Percentiles rank a stretch among this genome's conserved stretches.
Evolutionary conservation across 306 rosid species (phyloP).

Genomic region (Glycine latifolia): DNA sequence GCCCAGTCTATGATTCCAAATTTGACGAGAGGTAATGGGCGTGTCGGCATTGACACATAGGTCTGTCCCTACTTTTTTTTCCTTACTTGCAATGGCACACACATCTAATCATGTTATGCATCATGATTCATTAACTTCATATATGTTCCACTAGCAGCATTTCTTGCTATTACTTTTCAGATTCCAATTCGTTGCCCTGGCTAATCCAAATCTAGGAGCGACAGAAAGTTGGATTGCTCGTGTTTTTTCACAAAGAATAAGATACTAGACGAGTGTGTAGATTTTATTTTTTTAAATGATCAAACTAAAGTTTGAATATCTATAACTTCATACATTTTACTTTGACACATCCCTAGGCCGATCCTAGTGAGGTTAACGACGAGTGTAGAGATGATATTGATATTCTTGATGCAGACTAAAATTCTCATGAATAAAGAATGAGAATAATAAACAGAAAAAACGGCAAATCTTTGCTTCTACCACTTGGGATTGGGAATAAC

Average conservation of each 20-base stretch:
- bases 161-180: constrained; percentile 27
- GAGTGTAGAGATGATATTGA: neutral
- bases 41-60: constrained; percentile 50
- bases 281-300: too few relatives aligned
- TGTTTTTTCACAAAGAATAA: constrained; percentile 2
- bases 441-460: constrained; percentile 23
- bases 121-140: neutral
- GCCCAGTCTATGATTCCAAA: constrained; percentile 52
- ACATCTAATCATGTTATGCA: constrained; percentile 43
- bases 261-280: too few relatives aligned
- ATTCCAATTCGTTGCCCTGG: constrained; percentile 40
- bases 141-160: neutral
- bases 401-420: constrained; percentile 39
- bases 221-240: too few relatives aligned
- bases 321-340: too few relatives aligned
- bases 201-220: too few relatives aligned
- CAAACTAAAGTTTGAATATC: too few relatives aligned
- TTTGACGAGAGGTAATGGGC: constrained; percentile 57
- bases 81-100: constrained; percentile 22
- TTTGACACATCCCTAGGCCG: too few relatives aligned
- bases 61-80: constrained; percentile 36
- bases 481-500: constrained; percentile 12
- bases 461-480: constrained; percentile 19
- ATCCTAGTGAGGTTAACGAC: too few relatives aligned
- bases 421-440: constrained; percentile 43